Evolutionary conservation across 345 rosid species (phyloP).

Genomic region (Gossypium stocksii): DNA sequence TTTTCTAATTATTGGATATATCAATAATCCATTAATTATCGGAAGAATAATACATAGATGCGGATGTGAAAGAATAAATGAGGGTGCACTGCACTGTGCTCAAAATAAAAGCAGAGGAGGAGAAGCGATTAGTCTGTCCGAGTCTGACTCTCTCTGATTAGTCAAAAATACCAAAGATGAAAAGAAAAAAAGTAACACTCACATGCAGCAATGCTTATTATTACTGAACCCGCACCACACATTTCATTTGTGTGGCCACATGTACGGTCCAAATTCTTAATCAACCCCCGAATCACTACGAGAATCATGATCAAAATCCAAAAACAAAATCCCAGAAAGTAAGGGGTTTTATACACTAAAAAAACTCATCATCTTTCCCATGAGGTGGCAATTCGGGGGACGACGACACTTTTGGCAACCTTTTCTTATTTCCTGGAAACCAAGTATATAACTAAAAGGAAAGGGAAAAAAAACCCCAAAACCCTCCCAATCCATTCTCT

Average conservation of each 20-base stretch:
- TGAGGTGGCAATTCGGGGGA: neutral
- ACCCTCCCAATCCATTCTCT: neutral
- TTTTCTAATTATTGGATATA: too few relatives aligned
- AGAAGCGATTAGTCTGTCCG: neutral
- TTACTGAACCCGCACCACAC: conserved; percentile 13
- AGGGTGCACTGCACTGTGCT: neutral
- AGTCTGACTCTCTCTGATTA: conserved; percentile 13
- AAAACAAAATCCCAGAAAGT: neutral
- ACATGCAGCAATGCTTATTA: conserved; percentile 6
- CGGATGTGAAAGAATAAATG: neutral
- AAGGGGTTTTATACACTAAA: neutral
- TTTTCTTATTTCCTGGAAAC: neutral
- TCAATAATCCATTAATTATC: too few relatives aligned
- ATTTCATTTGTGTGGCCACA: conserved; percentile 22
- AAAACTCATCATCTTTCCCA: too few relatives aligned
- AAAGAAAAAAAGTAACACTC: neutral
- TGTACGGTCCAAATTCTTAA: conserved; percentile 27
- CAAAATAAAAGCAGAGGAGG: neutral
- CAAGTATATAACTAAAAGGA: neutral
- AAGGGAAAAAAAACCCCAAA: neutral
- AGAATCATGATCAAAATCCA: neutral
- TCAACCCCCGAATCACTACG: conserved; percentile 11
- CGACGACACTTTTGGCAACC: conserved; percentile 16
- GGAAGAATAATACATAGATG: neutral
- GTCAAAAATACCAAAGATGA: conserved; percentile 30